Base-by-base conservation (phyloP, 345 rosid species). In the Acer negundo region DNA sequence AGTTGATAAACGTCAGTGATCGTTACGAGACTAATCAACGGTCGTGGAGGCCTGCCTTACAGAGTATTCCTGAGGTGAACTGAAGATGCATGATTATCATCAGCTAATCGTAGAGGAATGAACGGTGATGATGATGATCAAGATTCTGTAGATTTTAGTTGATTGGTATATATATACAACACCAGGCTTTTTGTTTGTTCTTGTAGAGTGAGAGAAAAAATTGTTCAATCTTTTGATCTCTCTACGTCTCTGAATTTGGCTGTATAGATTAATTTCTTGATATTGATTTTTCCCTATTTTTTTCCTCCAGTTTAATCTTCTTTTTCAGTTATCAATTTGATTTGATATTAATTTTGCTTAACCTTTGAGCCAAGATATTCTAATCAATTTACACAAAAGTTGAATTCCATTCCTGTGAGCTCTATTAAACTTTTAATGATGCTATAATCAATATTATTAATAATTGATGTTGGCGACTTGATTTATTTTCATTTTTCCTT, bases 11-110 rank as follows among this genome's bases (percentile, higher is more conserved):
- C 40, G 79, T 65, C 3, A 51, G 76, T 15, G 63, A 51, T n/a
- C 74, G 35, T 13, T 69, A 66, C 4, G 79, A 81, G 76, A 10
- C 84, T 89, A n/a, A 85, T 59, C 88, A 80, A 20, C 77, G 81
- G 74, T 69, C 92, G 0, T 90, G 94, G 94, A 83, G 87, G 78
- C 94, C 94, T 22, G 86, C 83, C 59, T 63, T 90, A n/a, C 86
- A 85, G 67, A 90, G 92, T 69, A 90, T 90, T 69, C 91, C 94
- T 13, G 94, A 90, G 78, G 56, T 68, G 20, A 74, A 74, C 20
- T 77, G 73, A 76, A 2, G 35, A 28, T 26, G 31, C 31, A 23
- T 9, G 42, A 26, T 24, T 6, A 28, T 63, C n/a, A 13, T 26
- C 42, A 31, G 17, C 68, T 65, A 19, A 65, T 65, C 15, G 19